phyloP scores from a whole-genome alignment of 176 grass and related monocot genomes.

The Oryza meridionalis region DNA sequence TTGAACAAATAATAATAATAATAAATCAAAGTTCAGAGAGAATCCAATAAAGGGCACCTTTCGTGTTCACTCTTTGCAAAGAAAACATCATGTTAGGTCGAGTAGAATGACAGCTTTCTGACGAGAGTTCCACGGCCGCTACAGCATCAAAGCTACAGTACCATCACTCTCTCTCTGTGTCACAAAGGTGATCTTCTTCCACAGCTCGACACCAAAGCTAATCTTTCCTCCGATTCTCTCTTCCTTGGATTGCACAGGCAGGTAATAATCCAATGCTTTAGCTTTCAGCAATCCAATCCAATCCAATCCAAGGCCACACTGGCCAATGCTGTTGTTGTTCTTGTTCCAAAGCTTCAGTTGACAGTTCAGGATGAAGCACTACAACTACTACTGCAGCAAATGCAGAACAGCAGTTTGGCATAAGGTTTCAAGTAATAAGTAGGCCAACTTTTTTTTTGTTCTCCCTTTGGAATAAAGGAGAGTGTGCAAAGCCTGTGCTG shows the following conservation, averaged over 20 bases:
- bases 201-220: conserved; percentile 14
- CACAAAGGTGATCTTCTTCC: conserved; percentile 16
- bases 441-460: neutral
- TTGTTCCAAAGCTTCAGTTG: neutral
- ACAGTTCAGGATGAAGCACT: conserved; percentile 2
- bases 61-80: neutral
- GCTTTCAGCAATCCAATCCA: neutral
- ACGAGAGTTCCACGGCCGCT: conserved; percentile 8
- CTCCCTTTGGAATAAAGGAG: neutral
- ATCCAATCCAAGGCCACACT: neutral
- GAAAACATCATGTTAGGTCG: neutral
- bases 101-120: neutral
- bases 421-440: neutral
- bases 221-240: neutral
- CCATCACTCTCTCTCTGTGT: neutral
- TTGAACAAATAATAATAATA: neutral
- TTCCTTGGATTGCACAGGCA: neutral
- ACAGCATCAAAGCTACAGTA: conserved; percentile 31
- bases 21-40: neutral
- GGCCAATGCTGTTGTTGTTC: neutral
- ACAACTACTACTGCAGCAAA: conserved; percentile 2
- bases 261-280: neutral
- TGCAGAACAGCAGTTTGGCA: neutral
- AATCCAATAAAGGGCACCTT: neutral
- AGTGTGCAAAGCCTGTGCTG: neutral